These are phyloP conservation scores for Pseudogymnoascus sp. DNA, from an alignment of 2,329 filamentous ascomycete species.

Conservation along the genomic window DNA sequence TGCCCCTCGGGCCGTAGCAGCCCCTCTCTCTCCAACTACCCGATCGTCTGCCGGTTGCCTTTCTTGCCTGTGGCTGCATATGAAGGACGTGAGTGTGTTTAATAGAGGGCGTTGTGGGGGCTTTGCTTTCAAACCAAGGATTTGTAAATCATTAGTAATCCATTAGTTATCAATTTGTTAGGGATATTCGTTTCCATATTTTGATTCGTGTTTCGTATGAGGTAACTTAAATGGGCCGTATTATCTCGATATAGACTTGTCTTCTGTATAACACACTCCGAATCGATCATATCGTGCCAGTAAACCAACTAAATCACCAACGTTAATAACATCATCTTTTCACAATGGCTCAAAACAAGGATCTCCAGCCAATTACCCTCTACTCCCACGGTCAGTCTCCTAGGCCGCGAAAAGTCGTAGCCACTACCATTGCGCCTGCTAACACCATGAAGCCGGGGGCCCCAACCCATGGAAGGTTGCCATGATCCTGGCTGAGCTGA, in stretches of 20 bases:
- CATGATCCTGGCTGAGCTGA: conserved; percentile 20
- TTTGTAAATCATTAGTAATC: neutral
- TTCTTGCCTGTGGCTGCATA: neutral
- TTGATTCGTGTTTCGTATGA: neutral
- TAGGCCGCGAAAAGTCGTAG: neutral
- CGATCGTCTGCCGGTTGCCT: neutral
- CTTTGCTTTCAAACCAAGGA: neutral
- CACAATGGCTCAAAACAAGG: neutral
- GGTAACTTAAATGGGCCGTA: neutral
- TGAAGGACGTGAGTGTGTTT: neutral
- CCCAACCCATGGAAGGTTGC: conserved; percentile 15
- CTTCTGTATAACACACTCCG: neutral
- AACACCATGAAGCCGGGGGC: neutral
- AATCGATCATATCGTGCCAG: neutral
- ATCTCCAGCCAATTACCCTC: conserved; percentile 10
- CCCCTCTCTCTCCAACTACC: neutral
- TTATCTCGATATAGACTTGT: neutral
- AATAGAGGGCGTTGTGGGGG: neutral
- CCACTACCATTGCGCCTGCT: neutral
- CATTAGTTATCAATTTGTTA: neutral
- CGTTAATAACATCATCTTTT: neutral
- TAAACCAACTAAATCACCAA: neutral
- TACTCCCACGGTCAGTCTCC: conserved; percentile 8
- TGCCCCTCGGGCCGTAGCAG: neutral
- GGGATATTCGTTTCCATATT: neutral